Evolutionary conservation across 768 basidiomycete species (phyloP).

Genomic region (Clavulina sp.): DNA sequence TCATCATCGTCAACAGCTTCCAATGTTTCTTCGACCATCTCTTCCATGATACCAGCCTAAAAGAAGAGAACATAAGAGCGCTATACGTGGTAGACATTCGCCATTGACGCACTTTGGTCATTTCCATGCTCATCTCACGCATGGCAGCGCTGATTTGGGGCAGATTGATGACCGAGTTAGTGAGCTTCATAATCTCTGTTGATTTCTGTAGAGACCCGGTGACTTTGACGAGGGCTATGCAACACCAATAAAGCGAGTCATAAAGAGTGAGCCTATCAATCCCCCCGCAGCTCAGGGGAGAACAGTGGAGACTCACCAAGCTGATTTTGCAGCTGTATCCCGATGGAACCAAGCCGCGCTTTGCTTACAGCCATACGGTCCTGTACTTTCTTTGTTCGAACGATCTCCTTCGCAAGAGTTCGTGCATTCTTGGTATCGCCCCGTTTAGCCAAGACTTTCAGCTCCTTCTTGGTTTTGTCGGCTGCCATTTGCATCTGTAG

Average conservation of each 20-base stretch:
- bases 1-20: constrained; percentile 79
- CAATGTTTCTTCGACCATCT: constrained; percentile 91
- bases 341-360: constrained; percentile 79
- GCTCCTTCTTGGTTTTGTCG: constrained; percentile 55
- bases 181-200: constrained; percentile 96
- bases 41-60: constrained; percentile 92
- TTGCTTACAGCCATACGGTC: constrained; percentile 84
- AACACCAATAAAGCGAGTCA: not conserved
- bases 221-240: constrained; percentile 81
- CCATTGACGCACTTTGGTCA: constrained; percentile 66
- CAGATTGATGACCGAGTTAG: constrained; percentile 79
- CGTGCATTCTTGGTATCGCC: constrained; percentile 87
- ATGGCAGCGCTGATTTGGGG: constrained; percentile 86
- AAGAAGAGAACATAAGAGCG: not conserved
- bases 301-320: constrained; percentile 41
- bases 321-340: constrained; percentile 78
- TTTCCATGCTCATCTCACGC: constrained; percentile 98
- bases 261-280: not conserved
- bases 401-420: constrained; percentile 86
- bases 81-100: constrained; percentile 1
- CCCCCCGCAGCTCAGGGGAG: not conserved
- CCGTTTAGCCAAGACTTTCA: constrained; percentile 80
- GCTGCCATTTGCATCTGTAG: constrained; percentile 65
- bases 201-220: constrained; percentile 97
- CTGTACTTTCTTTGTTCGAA: constrained; percentile 86